A percentile compares a stretch with the other conserved stretches of the same genome.
Evolutionary conservation across 306 rosid genomes (phyloP).

Genomic region (Biancaea sappan): DNA sequence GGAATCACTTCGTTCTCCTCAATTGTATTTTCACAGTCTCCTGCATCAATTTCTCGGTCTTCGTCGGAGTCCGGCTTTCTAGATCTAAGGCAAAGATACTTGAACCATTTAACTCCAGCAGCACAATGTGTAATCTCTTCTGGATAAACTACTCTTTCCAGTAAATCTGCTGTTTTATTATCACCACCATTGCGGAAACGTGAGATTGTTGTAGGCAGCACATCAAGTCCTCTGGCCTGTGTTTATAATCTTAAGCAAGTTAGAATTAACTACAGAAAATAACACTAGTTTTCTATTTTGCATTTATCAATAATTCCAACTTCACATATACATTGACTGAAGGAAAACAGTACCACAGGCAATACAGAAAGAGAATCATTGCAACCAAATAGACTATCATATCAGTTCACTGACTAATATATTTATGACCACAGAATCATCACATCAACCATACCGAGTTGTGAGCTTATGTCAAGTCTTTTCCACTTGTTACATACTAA

Average conservation of each 20-base stretch:
- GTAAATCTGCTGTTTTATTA: conserved; percentile 63
- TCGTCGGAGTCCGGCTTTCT: conserved; percentile 21
- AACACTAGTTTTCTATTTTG: background rate
- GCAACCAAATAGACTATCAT: background rate
- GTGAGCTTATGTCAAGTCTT: background rate
- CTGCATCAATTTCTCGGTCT: conserved; percentile 29
- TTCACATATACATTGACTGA: background rate
- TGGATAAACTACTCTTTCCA: conserved; percentile 77
- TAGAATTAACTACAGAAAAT: background rate
- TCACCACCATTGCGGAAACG: conserved; percentile 76
- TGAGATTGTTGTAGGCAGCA: conserved; percentile 74
- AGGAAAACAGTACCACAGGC: background rate
- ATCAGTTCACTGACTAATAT: background rate
- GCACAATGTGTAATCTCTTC: conserved; percentile 92
- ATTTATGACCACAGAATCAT: background rate
- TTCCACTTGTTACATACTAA: background rate
- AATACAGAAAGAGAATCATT: background rate
- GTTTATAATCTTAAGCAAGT: conserved; percentile 19
- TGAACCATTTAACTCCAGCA: conserved; percentile 89
- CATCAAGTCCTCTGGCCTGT: conserved; percentile 89
- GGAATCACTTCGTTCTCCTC: conserved; percentile 50
- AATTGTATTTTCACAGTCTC: conserved; percentile 17
- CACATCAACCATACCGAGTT: background rate
- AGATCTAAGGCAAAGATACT: conserved; percentile 58
- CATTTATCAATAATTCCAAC: background rate